Percentiles rank a stretch among this genome's conserved stretches.
phyloP scores from a whole-genome alignment of 345 rosid genomes.

The Bruguiera parviflora region DNA sequence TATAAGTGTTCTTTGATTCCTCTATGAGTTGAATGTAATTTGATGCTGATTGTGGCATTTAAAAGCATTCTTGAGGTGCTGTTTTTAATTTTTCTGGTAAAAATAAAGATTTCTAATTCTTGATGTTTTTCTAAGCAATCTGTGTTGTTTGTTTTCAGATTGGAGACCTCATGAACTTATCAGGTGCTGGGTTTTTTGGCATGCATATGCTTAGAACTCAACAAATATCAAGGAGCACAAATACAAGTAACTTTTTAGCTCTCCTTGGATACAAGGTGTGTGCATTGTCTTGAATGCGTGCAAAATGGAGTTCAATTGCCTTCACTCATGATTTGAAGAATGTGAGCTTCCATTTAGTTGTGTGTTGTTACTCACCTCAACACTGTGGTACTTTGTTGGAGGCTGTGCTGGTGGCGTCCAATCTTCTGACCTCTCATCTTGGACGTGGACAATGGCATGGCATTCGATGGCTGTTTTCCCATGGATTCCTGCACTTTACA shows the following conservation, averaged over 20 bases:
- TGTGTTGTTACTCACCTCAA: slow-evolving; percentile 48
- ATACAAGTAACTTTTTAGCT: slow-evolving; percentile 43
- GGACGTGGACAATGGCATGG: slow-evolving; percentile 47
- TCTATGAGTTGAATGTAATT: neutral
- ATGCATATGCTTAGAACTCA: slow-evolving; percentile 61
- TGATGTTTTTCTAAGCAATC: too few relatives aligned
- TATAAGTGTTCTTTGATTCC: slow-evolving; percentile 27
- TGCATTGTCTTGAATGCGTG: neutral
- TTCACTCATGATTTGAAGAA: slow-evolving; percentile 13
- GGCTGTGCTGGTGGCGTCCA: slow-evolving; percentile 32
- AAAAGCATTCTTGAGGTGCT: neutral
- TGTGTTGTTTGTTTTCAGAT: slow-evolving; percentile 30
- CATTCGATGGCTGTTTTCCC: slow-evolving; percentile 52
- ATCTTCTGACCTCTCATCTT: slow-evolving; percentile 31
- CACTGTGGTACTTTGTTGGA: slow-evolving; percentile 45
- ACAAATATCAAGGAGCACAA: slow-evolving; percentile 49
- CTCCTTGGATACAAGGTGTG: slow-evolving; percentile 56
- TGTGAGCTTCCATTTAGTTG: slow-evolving; percentile 29
- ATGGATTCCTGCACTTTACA: slow-evolving; percentile 62
- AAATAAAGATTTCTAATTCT: too few relatives aligned
- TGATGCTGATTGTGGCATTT: neutral
- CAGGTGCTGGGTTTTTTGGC: slow-evolving; percentile 64
- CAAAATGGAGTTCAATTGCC: neutral
- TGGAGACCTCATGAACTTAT: slow-evolving; percentile 62
- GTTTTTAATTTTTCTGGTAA: neutral